These are phyloP conservation scores for Dictyostelium capitatum DNA, from an alignment of 78 protist species.

Conservation along the genomic window DNA sequence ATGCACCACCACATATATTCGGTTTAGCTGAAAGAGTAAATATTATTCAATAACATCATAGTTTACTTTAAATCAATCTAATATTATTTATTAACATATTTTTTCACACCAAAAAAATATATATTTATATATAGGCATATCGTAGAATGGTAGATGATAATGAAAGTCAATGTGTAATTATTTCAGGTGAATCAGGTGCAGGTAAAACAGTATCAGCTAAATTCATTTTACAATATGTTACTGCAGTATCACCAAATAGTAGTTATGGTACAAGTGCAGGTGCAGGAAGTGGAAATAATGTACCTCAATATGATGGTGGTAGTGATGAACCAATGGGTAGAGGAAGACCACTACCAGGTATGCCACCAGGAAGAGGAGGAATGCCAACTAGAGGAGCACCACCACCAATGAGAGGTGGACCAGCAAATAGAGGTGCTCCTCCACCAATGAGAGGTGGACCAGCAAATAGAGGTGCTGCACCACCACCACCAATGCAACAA, in stretches of 20 bases:
- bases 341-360: slow-evolving; percentile 44
- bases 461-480: background rate
- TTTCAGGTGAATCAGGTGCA: slow-evolving; percentile 84
- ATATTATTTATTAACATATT: no score
- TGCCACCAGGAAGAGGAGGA: slow-evolving; percentile 43
- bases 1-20: slow-evolving; percentile 92
- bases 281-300: background rate
- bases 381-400: slow-evolving; percentile 40
- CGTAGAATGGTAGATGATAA: slow-evolving; percentile 86
- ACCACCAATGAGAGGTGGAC: slow-evolving; percentile 36
- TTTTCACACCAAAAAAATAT: no score
- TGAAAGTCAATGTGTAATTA: slow-evolving; percentile 83
- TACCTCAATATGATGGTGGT: slow-evolving; percentile 78
- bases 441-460: slow-evolving; percentile 21
- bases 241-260: slow-evolving; percentile 90
- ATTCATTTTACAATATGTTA: slow-evolving; percentile 92
- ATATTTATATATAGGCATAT: no score
- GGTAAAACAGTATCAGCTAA: slow-evolving; percentile 97
- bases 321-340: slow-evolving; percentile 63
- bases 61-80: no score
- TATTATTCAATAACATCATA: no score
- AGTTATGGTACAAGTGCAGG: slow-evolving; percentile 32
- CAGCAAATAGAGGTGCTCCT: slow-evolving; percentile 19
- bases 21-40: slow-evolving; percentile 84
- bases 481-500: slow-evolving; percentile 20